Base-by-base conservation (phyloP, 2,329 filamentous ascomycete genomes). In the Capronia americana region DNA sequence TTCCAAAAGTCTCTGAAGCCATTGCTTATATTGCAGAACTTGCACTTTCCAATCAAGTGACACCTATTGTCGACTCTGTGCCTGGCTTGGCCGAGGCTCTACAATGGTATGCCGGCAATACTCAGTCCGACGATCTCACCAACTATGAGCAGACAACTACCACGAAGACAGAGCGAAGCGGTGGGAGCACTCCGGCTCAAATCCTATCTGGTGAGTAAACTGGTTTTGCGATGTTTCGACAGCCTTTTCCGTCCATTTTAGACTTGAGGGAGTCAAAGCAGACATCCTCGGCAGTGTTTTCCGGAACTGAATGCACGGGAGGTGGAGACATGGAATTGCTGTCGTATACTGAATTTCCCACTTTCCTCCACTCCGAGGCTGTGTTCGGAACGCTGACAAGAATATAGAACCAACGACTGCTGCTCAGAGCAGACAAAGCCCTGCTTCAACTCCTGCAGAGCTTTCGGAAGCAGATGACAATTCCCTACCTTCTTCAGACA, bases 41-140 rank as follows among this genome's bases (percentile, higher is more conserved):
- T 70, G 87, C 88, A 30, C 84, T 88, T 32, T 88, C 87, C 68
- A 84, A 90, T 62, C 80, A 83, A 2, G 74, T 81, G 24, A 74
- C 66, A 11, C 79, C 81, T 23, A 82, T 77, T 67, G 90, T 87
- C 71, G 90, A 92, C 69, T 84, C 84, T 51, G 85, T 93, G 14
- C 96, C 92, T 91, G 93, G 93, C 10, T 80, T 98, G 41, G 90
- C 96, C 68, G 93, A 97, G 78, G 88, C 91, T 28, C 77, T 99
- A 23, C 92, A 97, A 73, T 97, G 93, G 92, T 84, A 98, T 61
- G 92, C 92, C n/a, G 82, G 92, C 70, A 87, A 95, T 75, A 92
- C 90, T 72, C 80, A 84, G 14, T 80, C 84, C 69, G 85, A 88
- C 0, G 89, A 93, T 72, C 82, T 94, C 41, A 90, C 90, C 5